Conservation (phyloP, 306 rosid genomes). For the Fagus crenata region DNA sequence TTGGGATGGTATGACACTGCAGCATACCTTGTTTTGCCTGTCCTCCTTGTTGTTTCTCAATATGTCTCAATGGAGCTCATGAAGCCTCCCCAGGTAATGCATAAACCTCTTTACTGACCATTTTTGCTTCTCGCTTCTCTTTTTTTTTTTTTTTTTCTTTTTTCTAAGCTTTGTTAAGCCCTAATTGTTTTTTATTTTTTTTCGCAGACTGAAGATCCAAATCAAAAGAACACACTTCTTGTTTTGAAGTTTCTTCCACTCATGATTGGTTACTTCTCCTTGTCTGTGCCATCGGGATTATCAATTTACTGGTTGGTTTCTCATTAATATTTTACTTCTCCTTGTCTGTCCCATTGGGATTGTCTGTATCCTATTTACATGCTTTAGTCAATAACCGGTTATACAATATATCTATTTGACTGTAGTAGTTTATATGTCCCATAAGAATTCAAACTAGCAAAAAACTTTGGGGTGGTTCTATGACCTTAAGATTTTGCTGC, state of each 20-base stretch:
- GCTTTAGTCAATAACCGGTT: conserved; percentile 12
- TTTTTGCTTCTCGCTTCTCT: conserved; percentile 23
- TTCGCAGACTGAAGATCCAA: conserved; percentile 89
- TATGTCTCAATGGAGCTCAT: conserved; percentile 92
- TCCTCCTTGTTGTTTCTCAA: conserved; percentile 84
- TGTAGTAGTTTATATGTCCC: background rate
- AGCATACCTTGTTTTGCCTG: conserved; percentile 92
- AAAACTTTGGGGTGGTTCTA: background rate
- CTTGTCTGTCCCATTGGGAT: conserved; percentile 82
- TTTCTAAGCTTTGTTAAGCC: conserved; percentile 22
- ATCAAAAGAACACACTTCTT: conserved; percentile 87
- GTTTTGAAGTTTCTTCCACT: conserved; percentile 96
- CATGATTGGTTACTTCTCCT: conserved; percentile 98
- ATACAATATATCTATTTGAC: background rate
- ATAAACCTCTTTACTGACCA: conserved; percentile 10
- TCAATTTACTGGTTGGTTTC: conserved; percentile 96
- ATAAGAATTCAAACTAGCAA: background rate
- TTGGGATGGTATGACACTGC: conserved; percentile 91
- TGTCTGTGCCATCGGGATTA: conserved; percentile 97
- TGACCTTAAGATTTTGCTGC: background rate
- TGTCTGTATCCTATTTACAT: conserved; percentile 29
- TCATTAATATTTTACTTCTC: conserved; percentile 53
- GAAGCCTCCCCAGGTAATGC: conserved; percentile 94
- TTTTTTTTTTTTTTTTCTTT: conserved; percentile 5
- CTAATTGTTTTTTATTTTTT: conserved; percentile 42